A percentile compares a stretch with the other conserved stretches of the same genome.
These are phyloP conservation scores for Polygonum maritimum DNA, from an alignment of 148 eudicot genomes.

Conservation along the genomic window DNA sequence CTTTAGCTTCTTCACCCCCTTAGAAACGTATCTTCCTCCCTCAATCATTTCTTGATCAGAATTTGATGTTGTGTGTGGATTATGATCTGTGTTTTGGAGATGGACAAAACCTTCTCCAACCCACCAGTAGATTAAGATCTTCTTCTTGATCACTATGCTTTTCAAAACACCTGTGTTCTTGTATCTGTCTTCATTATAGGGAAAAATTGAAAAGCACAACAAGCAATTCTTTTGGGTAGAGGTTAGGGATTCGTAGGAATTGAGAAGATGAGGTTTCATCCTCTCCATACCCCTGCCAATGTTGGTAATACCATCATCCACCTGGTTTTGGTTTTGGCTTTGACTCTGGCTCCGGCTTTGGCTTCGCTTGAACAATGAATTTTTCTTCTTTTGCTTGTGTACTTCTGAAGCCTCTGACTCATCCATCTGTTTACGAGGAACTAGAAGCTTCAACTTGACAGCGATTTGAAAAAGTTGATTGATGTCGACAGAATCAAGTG, in stretches of 20 bases:
- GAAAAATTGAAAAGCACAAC: not conserved
- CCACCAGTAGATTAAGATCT: slow-evolving; percentile 35
- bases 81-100: not conserved
- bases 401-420: not conserved
- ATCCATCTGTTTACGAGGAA: not conserved
- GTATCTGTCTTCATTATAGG: not conserved
- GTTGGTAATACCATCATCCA: not conserved
- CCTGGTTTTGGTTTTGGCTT: not conserved
- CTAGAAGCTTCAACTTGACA: not conserved
- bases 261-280: not conserved
- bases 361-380: not conserved
- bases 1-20: not conserved
- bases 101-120: slow-evolving; percentile 30
- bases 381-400: not conserved
- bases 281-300: not conserved
- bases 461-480: not conserved
- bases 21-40: not conserved
- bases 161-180: not conserved
- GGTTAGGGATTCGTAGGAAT: not conserved
- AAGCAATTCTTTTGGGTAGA: not conserved
- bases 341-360: too few species aligned
- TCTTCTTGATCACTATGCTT: slow-evolving; percentile 15
- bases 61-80: too few species aligned
- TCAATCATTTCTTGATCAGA: not conserved
- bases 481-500: not conserved